These are phyloP conservation scores for Artemisia tridentata DNA, from an alignment of 129 eudicot genomes.

Conservation along the genomic window DNA sequence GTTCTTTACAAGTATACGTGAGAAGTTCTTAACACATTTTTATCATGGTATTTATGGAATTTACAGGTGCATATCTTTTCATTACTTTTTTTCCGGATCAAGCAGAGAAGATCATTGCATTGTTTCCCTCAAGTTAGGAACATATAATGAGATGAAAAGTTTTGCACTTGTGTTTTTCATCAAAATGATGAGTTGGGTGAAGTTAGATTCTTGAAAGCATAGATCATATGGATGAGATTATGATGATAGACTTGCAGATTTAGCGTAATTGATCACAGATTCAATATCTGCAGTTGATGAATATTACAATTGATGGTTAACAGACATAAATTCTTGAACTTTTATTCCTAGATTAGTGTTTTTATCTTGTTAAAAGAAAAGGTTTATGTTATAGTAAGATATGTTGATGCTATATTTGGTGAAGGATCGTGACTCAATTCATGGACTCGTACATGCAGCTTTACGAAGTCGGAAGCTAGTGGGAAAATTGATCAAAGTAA, in stretches of 20 bases:
- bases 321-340: background rate
- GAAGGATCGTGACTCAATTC: no score
- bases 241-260: conserved; percentile 19
- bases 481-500: no score
- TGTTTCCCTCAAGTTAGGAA: conserved; percentile 63
- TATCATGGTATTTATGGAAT: background rate
- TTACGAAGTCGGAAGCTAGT: no score
- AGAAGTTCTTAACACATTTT: background rate
- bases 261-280: conserved; percentile 15
- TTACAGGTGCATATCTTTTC: conserved; percentile 72
- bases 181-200: conserved; percentile 12
- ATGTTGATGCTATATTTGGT: no score
- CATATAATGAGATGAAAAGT: conserved; percentile 15
- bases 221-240: background rate
- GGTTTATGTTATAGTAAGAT: no score
- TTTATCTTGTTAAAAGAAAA: no score
- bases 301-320: conserved; percentile 2
- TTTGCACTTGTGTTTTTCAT: conserved; percentile 30
- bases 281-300: conserved; percentile 11
- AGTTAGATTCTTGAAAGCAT: conserved; percentile 22
- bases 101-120: conserved; percentile 72
- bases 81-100: conserved; percentile 89
- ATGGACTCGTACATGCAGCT: no score
- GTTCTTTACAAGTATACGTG: background rate
- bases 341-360: background rate